Percentiles rank a stretch among this genome's conserved stretches.
Conservation (phyloP, 768 basidiomycete species). For the Tulasnella sp. region DNA sequence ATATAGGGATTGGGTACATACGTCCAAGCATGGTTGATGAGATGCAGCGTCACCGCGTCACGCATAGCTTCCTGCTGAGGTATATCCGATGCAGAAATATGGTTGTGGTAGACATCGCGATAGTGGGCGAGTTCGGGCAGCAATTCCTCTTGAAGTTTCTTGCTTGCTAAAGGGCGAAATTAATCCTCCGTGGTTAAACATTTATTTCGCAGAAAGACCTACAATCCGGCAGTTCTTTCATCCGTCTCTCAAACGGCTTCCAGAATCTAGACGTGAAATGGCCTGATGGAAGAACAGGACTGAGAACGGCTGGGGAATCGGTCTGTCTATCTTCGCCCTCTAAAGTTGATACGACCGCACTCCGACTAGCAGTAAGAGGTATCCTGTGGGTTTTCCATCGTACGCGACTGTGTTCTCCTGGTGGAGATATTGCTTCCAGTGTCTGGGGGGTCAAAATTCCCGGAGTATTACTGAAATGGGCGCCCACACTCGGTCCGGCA, state of each 20-base stretch:
- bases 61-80: conserved; percentile 50
- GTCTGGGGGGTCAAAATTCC: not conserved
- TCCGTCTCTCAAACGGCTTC: conserved; percentile 46
- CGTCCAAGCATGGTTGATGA: conserved; percentile 85
- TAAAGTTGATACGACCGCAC: not conserved
- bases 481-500: not conserved
- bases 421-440: conserved; percentile 7
- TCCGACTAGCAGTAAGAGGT: not conserved
- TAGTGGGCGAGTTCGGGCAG: conserved; percentile 25
- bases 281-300: conserved; percentile 32
- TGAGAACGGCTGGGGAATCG: not conserved
- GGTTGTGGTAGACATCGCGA: conserved; percentile 43
- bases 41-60: conserved; percentile 66
- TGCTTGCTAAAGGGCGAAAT: conserved; percentile 32
- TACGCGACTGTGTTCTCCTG: conserved; percentile 6
- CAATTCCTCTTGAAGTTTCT: conserved; percentile 52
- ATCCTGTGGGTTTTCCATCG: conserved; percentile 9
- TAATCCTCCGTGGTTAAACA: not conserved
- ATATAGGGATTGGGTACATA: conserved; percentile 29
- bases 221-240: conserved; percentile 24
- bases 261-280: conserved; percentile 46
- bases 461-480: conserved; percentile 10
- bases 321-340: conserved; percentile 3
- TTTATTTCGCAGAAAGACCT: not conserved
- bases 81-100: conserved; percentile 54